Evolutionary conservation across 1,139 yeast genomes (phyloP).

Genomic region (Kazachstania sp.): DNA sequence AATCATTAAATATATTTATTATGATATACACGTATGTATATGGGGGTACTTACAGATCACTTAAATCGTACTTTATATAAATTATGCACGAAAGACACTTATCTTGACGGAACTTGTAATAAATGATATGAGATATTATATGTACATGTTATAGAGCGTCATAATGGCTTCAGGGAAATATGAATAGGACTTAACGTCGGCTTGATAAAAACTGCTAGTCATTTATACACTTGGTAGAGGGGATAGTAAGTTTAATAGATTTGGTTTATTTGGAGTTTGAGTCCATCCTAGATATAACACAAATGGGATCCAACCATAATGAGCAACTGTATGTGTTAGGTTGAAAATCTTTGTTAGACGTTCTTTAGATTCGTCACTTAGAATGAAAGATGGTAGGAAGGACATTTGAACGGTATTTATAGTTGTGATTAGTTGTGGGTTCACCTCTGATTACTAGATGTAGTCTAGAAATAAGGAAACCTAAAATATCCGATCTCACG

Average conservation of each 20-base stretch:
- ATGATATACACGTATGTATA: neutral
- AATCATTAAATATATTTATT: neutral
- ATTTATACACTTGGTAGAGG: constrained; percentile 61
- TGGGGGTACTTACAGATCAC: neutral
- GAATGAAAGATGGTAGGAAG: constrained; percentile 30
- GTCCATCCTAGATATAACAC: constrained; percentile 91
- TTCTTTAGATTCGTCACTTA: constrained; percentile 68
- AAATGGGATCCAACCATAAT: constrained; percentile 95
- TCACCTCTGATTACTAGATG: no score
- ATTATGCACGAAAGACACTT: neutral
- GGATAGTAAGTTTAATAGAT: constrained; percentile 45
- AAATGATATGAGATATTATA: constrained; percentile 1
- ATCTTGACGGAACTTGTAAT: no score
- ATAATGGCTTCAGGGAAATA: neutral
- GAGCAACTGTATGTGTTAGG: constrained; percentile 78
- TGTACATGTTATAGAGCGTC: constrained; percentile 9
- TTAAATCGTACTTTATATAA: constrained; percentile 1
- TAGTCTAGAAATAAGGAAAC: no score
- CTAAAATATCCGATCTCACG: no score
- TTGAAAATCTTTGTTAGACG: constrained; percentile 78
- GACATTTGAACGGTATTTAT: constrained; percentile 12
- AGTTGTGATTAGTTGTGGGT: no score
- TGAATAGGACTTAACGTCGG: neutral
- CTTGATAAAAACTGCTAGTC: neutral
- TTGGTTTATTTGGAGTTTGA: constrained; percentile 77